Evolutionary conservation across 495 filamentous ascomycete species (phyloP).

Genomic region (Penicillium desertorum): DNA sequence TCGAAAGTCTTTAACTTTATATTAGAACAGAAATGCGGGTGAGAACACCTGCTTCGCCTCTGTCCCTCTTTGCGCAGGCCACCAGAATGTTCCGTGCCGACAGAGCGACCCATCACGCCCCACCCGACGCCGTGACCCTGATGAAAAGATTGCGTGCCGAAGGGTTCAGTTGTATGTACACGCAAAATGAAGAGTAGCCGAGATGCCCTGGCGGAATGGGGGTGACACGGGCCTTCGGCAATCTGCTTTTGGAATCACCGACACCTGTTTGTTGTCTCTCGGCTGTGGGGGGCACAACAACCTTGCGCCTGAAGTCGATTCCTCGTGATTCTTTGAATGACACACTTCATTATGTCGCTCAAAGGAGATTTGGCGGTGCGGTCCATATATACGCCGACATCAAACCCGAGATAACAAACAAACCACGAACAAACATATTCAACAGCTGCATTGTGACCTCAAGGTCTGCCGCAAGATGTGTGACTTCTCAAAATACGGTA

Average conservation of each 20-base stretch:
- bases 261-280: neutral
- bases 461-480: too few relatives aligned
- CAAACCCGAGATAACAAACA: too few relatives aligned
- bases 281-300: too few relatives aligned
- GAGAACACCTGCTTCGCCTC: neutral
- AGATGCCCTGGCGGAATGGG: neutral
- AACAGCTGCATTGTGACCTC: too few relatives aligned
- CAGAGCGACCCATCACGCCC: neutral
- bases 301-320: neutral
- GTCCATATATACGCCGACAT: too few relatives aligned
- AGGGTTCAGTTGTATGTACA: neutral
- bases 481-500: too few relatives aligned
- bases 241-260: neutral
- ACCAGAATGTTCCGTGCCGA: neutral
- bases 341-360: neutral
- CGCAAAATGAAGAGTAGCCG: neutral
- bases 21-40: neutral
- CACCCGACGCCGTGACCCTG: neutral
- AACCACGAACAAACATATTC: too few relatives aligned
- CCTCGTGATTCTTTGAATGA: neutral
- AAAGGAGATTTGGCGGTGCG: neutral
- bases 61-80: neutral
- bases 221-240: neutral
- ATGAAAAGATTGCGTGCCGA: neutral
- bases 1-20: neutral